Percentiles rank a stretch among this genome's conserved stretches.
Evolutionary conservation across 2,329 filamentous ascomycete species (phyloP).

Genomic region (Sclerotinia minor): DNA sequence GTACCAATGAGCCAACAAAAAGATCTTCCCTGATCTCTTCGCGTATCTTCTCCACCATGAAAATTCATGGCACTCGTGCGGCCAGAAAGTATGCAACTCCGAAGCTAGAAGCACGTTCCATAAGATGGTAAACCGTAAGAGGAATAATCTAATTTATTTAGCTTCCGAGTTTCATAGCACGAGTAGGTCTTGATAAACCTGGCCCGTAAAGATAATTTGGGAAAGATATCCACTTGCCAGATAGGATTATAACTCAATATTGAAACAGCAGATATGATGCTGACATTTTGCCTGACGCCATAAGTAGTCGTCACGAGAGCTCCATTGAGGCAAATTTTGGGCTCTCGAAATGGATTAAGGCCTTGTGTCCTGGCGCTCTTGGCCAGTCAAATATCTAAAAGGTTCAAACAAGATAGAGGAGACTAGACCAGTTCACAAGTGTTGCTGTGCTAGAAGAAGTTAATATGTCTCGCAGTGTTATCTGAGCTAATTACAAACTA

Average conservation of each 20-base stretch:
- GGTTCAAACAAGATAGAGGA: too few relatives aligned
- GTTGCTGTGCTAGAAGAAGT: too few relatives aligned
- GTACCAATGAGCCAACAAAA: not conserved
- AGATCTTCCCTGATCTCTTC: slow-evolving; percentile 8
- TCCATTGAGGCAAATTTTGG: not conserved
- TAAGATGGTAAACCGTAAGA: too few relatives aligned
- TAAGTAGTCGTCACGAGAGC: too few relatives aligned
- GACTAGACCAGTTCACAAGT: too few relatives aligned
- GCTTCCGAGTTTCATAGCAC: too few relatives aligned
- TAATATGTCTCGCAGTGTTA: not conserved
- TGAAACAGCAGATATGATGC: not conserved
- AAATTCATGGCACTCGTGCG: not conserved
- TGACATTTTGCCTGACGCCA: not conserved
- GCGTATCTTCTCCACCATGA: slow-evolving; percentile 12
- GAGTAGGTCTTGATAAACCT: not conserved
- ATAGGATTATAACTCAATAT: not conserved
- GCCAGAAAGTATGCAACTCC: too few relatives aligned
- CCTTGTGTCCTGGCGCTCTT: not conserved
- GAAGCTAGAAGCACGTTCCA: too few relatives aligned
- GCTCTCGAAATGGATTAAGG: not conserved
- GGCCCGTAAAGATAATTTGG: not conserved
- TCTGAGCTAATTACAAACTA: not conserved
- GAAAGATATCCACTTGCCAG: not conserved
- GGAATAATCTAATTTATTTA: too few relatives aligned
- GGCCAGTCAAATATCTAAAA: too few relatives aligned